Evolutionary conservation across 2,329 filamentous ascomycete genomes (phyloP).

Genomic region (Sporothrix pseudoabietina): DNA sequence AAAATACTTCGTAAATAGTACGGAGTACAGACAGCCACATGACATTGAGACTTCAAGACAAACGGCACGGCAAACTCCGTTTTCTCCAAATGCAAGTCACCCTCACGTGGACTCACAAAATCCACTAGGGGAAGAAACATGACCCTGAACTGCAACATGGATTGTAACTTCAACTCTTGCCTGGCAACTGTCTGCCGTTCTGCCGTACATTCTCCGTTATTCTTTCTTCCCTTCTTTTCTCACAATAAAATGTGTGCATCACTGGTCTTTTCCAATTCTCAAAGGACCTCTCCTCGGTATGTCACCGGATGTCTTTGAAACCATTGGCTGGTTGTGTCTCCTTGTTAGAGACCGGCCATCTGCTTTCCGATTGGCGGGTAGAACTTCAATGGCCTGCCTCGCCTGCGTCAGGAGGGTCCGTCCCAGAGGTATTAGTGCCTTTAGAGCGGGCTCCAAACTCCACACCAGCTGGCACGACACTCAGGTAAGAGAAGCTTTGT

Average conservation of each 20-base stretch:
- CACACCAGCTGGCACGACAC: slow-evolving; percentile 3
- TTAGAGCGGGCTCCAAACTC: background rate
- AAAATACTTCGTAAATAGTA: too few species aligned
- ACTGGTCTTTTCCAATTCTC: background rate
- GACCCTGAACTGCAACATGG: background rate
- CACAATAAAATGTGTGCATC: background rate
- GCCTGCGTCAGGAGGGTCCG: background rate
- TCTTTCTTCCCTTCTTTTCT: background rate
- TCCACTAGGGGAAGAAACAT: slow-evolving; percentile 15
- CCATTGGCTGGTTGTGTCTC: background rate
- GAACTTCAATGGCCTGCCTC: background rate
- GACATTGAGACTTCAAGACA: background rate
- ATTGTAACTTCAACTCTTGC: background rate
- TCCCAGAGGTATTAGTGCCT: background rate
- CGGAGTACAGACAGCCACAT: background rate
- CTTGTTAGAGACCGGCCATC: background rate
- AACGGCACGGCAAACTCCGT: background rate
- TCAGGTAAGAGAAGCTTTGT: background rate
- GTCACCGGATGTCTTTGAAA: background rate
- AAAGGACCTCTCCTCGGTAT: background rate
- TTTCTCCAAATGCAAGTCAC: background rate
- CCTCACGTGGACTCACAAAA: background rate
- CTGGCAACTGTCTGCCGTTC: background rate
- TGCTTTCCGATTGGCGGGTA: slow-evolving; percentile 23
- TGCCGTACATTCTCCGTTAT: background rate